Evolutionary conservation across 169 alveolate genomes (phyloP).

Genomic region (Babesia bovis): DNA sequence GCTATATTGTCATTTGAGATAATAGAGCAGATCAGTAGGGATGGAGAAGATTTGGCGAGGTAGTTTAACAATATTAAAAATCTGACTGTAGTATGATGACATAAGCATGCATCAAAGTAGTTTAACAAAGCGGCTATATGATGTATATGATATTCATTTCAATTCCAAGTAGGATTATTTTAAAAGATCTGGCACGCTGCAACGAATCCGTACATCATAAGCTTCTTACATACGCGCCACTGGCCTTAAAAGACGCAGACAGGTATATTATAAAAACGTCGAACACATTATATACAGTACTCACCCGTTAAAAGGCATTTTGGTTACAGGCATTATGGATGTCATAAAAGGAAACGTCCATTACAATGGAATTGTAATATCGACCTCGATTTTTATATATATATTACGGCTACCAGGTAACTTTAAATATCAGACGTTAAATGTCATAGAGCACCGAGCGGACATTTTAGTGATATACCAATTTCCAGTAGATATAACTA

Average conservation of each 20-base stretch:
- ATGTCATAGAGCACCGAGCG: slow-evolving; percentile 19
- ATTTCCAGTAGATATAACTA: slow-evolving; percentile 29
- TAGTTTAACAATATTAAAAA: background rate
- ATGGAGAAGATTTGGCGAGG: slow-evolving; percentile 51
- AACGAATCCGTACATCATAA: slow-evolving; percentile 39
- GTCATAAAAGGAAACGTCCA: slow-evolving; percentile 19
- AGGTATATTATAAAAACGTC: background rate
- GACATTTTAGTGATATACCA: slow-evolving; percentile 52
- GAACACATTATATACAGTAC: background rate
- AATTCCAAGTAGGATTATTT: slow-evolving; percentile 27
- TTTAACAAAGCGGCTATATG: too few species aligned
- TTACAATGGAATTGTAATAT: background rate
- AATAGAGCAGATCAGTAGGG: slow-evolving; percentile 17
- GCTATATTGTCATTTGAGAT: slow-evolving; percentile 55
- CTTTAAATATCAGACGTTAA: background rate
- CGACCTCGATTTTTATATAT: slow-evolving; percentile 27
- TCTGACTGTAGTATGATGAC: too few species aligned
- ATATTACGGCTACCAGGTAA: slow-evolving; percentile 48
- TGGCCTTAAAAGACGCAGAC: background rate
- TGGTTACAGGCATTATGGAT: slow-evolving; percentile 57
- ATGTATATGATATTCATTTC: background rate
- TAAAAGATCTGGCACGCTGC: slow-evolving; percentile 45
- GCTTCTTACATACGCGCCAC: background rate
- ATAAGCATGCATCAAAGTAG: too few species aligned
- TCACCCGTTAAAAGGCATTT: background rate